Percentiles rank a stretch among this genome's conserved stretches.
phyloP scores from a whole-genome alignment of 2,329 filamentous ascomycete species.

The Drechslerella coelobrocha region DNA sequence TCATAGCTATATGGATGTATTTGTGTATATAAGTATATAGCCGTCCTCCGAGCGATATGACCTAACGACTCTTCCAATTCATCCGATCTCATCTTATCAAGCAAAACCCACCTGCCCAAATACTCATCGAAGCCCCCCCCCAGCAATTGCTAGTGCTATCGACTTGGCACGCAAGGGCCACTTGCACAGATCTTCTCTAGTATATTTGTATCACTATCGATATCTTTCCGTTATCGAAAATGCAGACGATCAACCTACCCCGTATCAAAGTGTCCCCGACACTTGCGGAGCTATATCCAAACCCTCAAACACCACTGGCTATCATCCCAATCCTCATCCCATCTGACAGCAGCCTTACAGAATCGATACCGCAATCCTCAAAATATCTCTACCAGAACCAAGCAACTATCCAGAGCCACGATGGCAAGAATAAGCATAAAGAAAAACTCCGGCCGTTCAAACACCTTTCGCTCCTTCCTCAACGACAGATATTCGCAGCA shows the following conservation, averaged over 20 bases:
- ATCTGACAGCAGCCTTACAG: slow-evolving; percentile 55
- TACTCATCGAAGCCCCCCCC: too few species aligned
- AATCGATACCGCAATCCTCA: slow-evolving; percentile 56
- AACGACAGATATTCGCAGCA: slow-evolving; percentile 58
- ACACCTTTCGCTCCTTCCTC: slow-evolving; percentile 58
- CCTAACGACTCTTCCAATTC: too few species aligned
- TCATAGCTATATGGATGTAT: too few species aligned
- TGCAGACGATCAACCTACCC: slow-evolving; percentile 53
- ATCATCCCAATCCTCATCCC: slow-evolving; percentile 56
- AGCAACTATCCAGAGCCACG: slow-evolving; percentile 25
- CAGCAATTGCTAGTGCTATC: too few species aligned
- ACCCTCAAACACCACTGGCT: slow-evolving; percentile 52
- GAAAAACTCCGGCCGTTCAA: slow-evolving; percentile 55
- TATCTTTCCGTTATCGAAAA: too few species aligned
- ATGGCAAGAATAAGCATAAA: slow-evolving; percentile 35
- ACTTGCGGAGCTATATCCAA: slow-evolving; percentile 57
- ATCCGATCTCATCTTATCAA: too few species aligned
- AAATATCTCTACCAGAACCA: slow-evolving; percentile 59
- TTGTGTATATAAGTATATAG: too few species aligned
- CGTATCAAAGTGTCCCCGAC: slow-evolving; percentile 57
- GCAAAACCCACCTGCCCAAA: too few species aligned
- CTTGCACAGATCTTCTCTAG: too few species aligned
- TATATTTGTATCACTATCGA: too few species aligned
- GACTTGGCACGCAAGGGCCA: too few species aligned
- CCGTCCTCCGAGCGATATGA: too few species aligned